phyloP scores from a whole-genome alignment of 306 rosid species.

The Lotus japonicus region DNA sequence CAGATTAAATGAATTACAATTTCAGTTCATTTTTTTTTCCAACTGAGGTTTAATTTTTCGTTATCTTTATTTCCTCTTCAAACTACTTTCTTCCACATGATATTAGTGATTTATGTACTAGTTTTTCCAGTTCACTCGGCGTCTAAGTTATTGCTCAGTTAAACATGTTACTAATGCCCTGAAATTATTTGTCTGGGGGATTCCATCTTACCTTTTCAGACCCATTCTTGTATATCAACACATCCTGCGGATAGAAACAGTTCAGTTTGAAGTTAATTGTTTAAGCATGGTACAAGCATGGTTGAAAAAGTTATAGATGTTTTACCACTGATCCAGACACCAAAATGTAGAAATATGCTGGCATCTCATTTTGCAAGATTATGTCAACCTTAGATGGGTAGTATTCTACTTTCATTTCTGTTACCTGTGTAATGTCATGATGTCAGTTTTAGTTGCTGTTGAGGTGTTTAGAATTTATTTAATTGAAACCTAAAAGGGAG shows the following conservation, averaged over 20 bases:
- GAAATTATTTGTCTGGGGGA: not conserved
- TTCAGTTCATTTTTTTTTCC: not conserved
- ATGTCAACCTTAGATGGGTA: slow-evolving; percentile 81
- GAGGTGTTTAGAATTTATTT: slow-evolving; percentile 21
- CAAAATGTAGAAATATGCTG: slow-evolving; percentile 70
- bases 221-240: slow-evolving; percentile 59
- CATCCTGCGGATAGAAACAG: slow-evolving; percentile 58
- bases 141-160: slow-evolving; percentile 11
- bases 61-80: not conserved
- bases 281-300: not conserved
- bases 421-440: slow-evolving; percentile 41
- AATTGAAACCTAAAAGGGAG: not conserved
- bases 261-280: slow-evolving; percentile 14
- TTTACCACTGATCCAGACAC: slow-evolving; percentile 77
- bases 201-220: slow-evolving; percentile 61
- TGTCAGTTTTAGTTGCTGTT: not conserved
- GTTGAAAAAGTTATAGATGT: slow-evolving; percentile 13
- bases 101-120: not conserved
- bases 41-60: not conserved
- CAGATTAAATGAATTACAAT: not conserved
- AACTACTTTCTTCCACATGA: not conserved
- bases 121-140: not conserved
- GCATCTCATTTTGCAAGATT: slow-evolving; percentile 76
- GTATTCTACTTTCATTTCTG: slow-evolving; percentile 82
- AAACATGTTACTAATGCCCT: not conserved